Evolutionary conservation across 306 rosid genomes (phyloP), one percentile per base, ranked within the genome.

Genomic region (Senna siamea): DNA sequence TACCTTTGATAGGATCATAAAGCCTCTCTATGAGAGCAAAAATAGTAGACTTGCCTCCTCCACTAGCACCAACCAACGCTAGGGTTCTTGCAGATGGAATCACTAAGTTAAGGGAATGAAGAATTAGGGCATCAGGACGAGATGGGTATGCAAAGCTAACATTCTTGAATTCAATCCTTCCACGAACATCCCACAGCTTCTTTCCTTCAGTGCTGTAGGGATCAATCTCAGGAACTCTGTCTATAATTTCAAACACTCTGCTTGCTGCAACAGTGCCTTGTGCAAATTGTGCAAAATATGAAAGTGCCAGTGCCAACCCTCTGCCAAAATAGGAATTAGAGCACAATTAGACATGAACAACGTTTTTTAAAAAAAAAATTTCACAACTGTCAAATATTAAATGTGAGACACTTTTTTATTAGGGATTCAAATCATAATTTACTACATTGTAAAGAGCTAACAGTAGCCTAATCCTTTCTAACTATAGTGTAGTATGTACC

Each of bases 1-100:
- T 81, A 93, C 96, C 97, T 85, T 79, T 72, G 56, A 20, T 81
- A 37, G 97, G 93, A 72, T 93, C 94, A 76, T 91, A 93, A 78
- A 93, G 88, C 78, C 98, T 86, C 72, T 93, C 96, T 30, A 91
- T 86, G 47, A 93, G 94, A 79, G 98, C 96, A 72, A 93, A 89
- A 61, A 89, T 75, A 37, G 97, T 91, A 66, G 97, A 89, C 75
- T 93, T 91, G 56, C 98, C 98, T 58, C 97, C 97, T n/a, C 98
- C 98, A 70, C 97, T 93, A 4, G 87, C 74, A 52, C 98, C 98
- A 71, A 91, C 97, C 75, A 93, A 72, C 50, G 96, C 98, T 15
- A 88, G 43, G 23, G 96, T 79, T 84, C 79, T 91, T 52, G 93
- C 80, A 79, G 96, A 76, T 66, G 89, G 93, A 75, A 93, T 67